phyloP scores from a whole-genome alignment of 1,139 yeast genomes.

The Geotrichum citri-aurantii region DNA sequence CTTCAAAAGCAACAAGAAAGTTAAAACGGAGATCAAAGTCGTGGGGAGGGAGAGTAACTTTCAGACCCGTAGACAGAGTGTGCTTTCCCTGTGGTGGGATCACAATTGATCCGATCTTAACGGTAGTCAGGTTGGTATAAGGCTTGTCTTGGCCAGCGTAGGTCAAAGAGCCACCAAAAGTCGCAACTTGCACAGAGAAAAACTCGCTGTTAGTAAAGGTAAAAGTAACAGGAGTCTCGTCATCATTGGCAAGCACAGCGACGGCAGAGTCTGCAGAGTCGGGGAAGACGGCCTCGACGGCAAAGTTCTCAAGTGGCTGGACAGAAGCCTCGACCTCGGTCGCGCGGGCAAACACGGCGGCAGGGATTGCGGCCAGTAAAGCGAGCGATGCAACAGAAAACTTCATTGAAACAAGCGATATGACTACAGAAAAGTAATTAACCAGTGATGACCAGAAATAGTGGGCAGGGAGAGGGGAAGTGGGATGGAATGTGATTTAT shows the following conservation, averaged over 20 bases:
- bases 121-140: slow-evolving; percentile 37
- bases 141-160: slow-evolving; percentile 45
- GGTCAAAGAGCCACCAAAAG: slow-evolving; percentile 67
- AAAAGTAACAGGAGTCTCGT: slow-evolving; percentile 51
- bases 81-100: slow-evolving; percentile 46
- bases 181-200: slow-evolving; percentile 51
- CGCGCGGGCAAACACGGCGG: slow-evolving; percentile 4
- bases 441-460: neutral
- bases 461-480: neutral
- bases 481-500: neutral
- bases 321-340: neutral
- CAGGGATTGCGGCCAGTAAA: slow-evolving; percentile 4
- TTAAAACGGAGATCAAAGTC: slow-evolving; percentile 59
- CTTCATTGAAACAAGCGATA: slow-evolving; percentile 1
- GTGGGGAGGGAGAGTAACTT: slow-evolving; percentile 50
- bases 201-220: slow-evolving; percentile 55
- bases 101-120: slow-evolving; percentile 50
- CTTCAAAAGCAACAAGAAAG: slow-evolving; percentile 49
- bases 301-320: slow-evolving; percentile 2
- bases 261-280: slow-evolving; percentile 17
- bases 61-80: slow-evolving; percentile 27
- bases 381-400: slow-evolving; percentile 9
- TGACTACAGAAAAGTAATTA: neutral
- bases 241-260: slow-evolving; percentile 41
- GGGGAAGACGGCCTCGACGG: slow-evolving; percentile 10